These are phyloP conservation scores for Teratosphaeria gauchensis DNA, from an alignment of 2,329 filamentous ascomycete genomes.

Conservation along the genomic window DNA sequence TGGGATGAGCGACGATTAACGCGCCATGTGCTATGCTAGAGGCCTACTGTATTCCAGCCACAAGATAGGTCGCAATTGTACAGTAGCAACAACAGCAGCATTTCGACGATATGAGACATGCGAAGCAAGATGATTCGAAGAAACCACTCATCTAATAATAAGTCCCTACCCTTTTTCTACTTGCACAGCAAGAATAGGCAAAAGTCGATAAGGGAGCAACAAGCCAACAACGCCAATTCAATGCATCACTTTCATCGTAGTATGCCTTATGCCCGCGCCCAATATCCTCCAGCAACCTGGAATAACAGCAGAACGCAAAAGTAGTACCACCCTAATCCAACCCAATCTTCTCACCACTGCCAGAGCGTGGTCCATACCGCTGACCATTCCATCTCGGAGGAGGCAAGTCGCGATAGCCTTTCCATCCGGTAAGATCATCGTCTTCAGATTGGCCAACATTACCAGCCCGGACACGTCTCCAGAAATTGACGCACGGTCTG, in stretches of 20 bases:
- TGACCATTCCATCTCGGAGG: not conserved
- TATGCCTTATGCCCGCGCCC: not conserved
- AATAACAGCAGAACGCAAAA: not conserved
- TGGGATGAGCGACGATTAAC: not conserved
- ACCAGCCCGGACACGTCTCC: not conserved
- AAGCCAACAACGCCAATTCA: not conserved
- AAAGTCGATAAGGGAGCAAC: not conserved
- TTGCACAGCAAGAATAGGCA: not conserved
- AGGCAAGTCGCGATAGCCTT: not conserved
- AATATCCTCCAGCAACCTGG: not conserved
- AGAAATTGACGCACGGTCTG: not conserved
- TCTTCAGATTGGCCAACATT: not conserved
- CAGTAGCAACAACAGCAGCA: no score
- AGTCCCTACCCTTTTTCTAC: not conserved
- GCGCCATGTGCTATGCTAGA: no score
- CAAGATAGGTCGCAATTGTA: no score
- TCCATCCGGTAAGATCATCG: not conserved
- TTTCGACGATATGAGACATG: no score
- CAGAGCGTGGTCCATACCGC: not conserved
- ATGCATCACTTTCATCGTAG: not conserved
- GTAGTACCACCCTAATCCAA: not conserved
- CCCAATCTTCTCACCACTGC: not conserved
- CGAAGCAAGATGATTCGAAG: not conserved
- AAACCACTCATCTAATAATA: not conserved
- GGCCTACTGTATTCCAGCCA: no score